A percentile compares a stretch with the other conserved stretches of the same genome.
These are phyloP conservation scores for Candolleomyces eurysporus DNA, from an alignment of 768 basidiomycete genomes.

Conservation along the genomic window DNA sequence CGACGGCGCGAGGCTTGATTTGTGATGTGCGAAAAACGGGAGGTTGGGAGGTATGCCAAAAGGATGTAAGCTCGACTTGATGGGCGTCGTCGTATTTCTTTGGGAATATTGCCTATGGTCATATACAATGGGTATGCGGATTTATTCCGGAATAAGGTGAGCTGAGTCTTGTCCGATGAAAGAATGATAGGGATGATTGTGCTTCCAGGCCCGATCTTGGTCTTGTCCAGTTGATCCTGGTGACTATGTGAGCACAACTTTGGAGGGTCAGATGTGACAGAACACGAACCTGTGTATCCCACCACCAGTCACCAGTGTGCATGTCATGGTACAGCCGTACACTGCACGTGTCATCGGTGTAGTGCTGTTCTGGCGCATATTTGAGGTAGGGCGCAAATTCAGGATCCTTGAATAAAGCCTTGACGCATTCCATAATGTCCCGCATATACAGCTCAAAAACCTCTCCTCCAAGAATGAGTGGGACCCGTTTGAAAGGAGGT, in stretches of 20 bases:
- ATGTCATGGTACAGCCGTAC: conserved; percentile 39
- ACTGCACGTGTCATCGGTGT: conserved; percentile 21
- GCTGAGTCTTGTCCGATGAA: conserved; percentile 43
- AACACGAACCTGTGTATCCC: conserved; percentile 45
- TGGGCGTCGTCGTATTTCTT: conserved; percentile 36
- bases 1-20: conserved; percentile 21
- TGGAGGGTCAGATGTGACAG: no score
- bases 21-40: conserved; percentile 27
- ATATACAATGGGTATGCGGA: conserved; percentile 46
- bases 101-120: conserved; percentile 46
- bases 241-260: neutral
- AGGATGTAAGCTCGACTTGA: conserved; percentile 31
- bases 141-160: conserved; percentile 40
- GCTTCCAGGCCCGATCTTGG: conserved; percentile 15
- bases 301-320: conserved; percentile 54
- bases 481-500: conserved; percentile 21
- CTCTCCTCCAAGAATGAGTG: conserved; percentile 27
- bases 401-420: conserved; percentile 30
- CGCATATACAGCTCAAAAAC: conserved; percentile 27
- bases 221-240: conserved; percentile 11
- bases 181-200: conserved; percentile 44
- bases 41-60: conserved; percentile 39
- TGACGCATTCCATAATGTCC: conserved; percentile 35
- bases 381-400: conserved; percentile 28
- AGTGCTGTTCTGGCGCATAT: conserved; percentile 36